These are phyloP conservation scores for Cystobasidium tubakii DNA, from an alignment of 768 basidiomycete species.

Conservation along the genomic window DNA sequence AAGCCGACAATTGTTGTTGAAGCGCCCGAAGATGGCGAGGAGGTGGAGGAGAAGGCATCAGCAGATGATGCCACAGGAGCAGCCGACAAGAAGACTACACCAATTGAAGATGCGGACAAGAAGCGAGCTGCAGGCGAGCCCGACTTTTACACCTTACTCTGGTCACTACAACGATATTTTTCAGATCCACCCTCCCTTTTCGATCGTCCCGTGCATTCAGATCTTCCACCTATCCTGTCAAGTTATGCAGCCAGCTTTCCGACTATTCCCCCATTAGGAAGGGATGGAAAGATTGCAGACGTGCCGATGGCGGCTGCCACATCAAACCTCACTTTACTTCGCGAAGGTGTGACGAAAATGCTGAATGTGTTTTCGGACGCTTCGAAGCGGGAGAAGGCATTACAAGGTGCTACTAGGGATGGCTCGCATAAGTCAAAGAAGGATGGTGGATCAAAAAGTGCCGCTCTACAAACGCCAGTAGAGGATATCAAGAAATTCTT, in stretches of 20 bases:
- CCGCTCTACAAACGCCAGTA: constrained; percentile 14
- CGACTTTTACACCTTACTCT: constrained; percentile 83
- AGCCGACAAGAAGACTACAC: constrained; percentile 5
- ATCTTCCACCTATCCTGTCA: constrained; percentile 8
- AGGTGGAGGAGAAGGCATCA: constrained; percentile 43
- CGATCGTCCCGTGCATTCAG: constrained; percentile 47
- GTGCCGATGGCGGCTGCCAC: constrained; percentile 7
- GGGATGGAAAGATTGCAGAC: constrained; percentile 13
- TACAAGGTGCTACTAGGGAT: constrained; percentile 49
- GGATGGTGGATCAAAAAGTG: constrained; percentile 1
- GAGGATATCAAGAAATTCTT: constrained; percentile 58
- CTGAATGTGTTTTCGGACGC: constrained; percentile 76
- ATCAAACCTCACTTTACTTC: constrained; percentile 60
- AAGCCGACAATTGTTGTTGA: not conserved
- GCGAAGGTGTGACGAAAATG: constrained; percentile 64
- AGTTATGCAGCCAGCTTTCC: constrained; percentile 4
- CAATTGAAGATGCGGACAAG: constrained; percentile 47
- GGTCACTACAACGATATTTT: constrained; percentile 79
- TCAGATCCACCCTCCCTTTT: constrained; percentile 68
- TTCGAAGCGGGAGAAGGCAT: constrained; percentile 76
- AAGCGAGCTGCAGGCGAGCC: constrained; percentile 60
- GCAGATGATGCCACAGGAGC: constrained; percentile 43
- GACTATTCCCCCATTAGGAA: constrained; percentile 10
- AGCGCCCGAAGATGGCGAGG: constrained; percentile 35
- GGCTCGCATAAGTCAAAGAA: not conserved